Conservation (phyloP, 1,139 yeast genomes). For the Trichomonascaceae sp. region DNA sequence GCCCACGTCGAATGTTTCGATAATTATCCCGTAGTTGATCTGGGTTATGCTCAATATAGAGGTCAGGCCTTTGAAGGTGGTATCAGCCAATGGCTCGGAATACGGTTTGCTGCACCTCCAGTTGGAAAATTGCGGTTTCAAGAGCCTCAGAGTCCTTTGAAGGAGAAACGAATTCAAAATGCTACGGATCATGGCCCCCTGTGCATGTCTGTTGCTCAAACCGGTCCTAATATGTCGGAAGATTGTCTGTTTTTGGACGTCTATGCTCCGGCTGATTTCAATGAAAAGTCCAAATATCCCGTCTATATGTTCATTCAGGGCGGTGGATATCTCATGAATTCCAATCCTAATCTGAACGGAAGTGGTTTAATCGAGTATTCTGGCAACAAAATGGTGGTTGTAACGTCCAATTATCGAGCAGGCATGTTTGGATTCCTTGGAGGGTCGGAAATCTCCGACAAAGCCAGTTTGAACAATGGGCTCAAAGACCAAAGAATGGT, state of each 20-base stretch:
- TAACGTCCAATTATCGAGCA: conserved; percentile 35
- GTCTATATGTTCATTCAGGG: conserved; percentile 31
- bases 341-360: conserved; percentile 32
- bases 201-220: conserved; percentile 21
- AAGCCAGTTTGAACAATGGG: conserved; percentile 29
- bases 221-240: conserved; percentile 12
- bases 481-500: conserved; percentile 33
- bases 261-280: conserved; percentile 14
- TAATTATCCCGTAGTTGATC: neutral
- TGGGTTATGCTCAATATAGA: neutral
- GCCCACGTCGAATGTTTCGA: neutral
- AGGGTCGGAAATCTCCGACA: conserved; percentile 19
- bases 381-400: conserved; percentile 30
- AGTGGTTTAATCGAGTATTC: conserved; percentile 24
- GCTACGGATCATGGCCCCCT: conserved; percentile 16
- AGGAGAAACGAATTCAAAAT: neutral
- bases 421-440: conserved; percentile 33
- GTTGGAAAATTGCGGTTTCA: conserved; percentile 17
- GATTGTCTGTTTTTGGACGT: conserved; percentile 21
- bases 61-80: conserved; percentile 1
- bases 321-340: conserved; percentile 21
- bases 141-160: neutral
- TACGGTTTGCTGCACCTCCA: conserved; percentile 26
- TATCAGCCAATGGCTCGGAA: conserved; percentile 6
- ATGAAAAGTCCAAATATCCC: conserved; percentile 13